Conservation (phyloP, 495 filamentous ascomycete genomes). For the Aspergillus sparsus region DNA sequence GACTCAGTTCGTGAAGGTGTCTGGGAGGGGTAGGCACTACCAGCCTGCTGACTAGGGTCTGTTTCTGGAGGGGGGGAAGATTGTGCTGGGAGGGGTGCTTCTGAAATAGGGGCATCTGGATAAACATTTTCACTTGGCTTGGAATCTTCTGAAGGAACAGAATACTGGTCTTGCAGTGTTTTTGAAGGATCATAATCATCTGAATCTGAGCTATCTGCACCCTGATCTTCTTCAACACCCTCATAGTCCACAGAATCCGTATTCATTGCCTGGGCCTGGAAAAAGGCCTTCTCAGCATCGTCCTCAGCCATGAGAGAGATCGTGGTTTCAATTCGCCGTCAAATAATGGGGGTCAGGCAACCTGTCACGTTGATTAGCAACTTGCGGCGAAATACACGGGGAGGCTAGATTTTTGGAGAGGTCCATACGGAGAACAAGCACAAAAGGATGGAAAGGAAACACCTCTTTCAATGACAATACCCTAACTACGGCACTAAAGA, state of each 20-base stretch:
- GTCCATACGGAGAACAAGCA: conserved; percentile 1
- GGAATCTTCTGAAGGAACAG: conserved; percentile 30
- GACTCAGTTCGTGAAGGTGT: conserved; percentile 41
- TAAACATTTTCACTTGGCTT: conserved; percentile 30
- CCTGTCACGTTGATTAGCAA: conserved; percentile 15
- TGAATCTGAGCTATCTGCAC: conserved; percentile 54
- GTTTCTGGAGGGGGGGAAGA: conserved; percentile 29
- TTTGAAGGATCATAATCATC: conserved; percentile 59
- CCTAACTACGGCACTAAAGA: conserved; percentile 8
- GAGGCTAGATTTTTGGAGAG: neutral
- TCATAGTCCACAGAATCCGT: conserved; percentile 44
- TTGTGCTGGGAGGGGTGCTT: conserved; percentile 27
- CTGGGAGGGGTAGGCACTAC: conserved; percentile 35
- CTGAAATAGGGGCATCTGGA: conserved; percentile 25
- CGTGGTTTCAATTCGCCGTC: conserved; percentile 18
- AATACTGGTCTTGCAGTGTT: conserved; percentile 48
- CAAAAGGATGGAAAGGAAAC: neutral
- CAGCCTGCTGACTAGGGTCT: conserved; percentile 33
- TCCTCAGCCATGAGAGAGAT: conserved; percentile 56
- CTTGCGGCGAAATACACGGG: neutral
- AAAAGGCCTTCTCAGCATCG: conserved; percentile 63
- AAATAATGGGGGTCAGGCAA: conserved; percentile 7
- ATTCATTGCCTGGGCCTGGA: conserved; percentile 55
- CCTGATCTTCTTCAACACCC: conserved; percentile 43
- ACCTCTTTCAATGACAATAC: neutral